phyloP scores from a whole-genome alignment of 352 stramenopile genomes.

The Thraustotheca clavata region DNA sequence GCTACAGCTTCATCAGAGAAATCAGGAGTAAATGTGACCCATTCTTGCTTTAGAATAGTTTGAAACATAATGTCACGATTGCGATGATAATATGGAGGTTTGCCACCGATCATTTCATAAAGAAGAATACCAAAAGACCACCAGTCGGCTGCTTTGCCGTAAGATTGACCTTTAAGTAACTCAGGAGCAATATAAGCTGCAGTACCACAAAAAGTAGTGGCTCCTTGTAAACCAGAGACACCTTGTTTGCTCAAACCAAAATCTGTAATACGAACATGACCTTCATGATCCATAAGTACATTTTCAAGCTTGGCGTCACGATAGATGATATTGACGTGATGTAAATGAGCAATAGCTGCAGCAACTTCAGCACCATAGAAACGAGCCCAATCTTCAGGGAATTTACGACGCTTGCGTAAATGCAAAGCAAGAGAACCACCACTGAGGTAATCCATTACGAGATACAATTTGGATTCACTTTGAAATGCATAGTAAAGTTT shows the following conservation, averaged over 20 bases:
- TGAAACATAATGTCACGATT: slow-evolving; percentile 90
- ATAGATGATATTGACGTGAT: slow-evolving; percentile 94
- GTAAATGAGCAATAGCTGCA: slow-evolving; percentile 82
- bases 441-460: slow-evolving; percentile 91
- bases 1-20: slow-evolving; percentile 85
- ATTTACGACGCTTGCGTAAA: slow-evolving; percentile 80
- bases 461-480: slow-evolving; percentile 86
- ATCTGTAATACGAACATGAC: slow-evolving; percentile 91
- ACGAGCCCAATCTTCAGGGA: slow-evolving; percentile 82
- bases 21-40: slow-evolving; percentile 93
- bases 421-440: slow-evolving; percentile 86
- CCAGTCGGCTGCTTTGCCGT: slow-evolving; percentile 91
- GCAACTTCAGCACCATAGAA: slow-evolving; percentile 95
- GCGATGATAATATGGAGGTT: slow-evolving; percentile 85
- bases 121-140: slow-evolving; percentile 92
- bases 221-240: slow-evolving; percentile 76
- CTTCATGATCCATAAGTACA: slow-evolving; percentile 90
- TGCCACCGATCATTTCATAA: slow-evolving; percentile 95
- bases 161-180: slow-evolving; percentile 81
- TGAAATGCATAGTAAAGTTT: slow-evolving; percentile 94
- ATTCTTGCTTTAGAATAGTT: slow-evolving; percentile 87
- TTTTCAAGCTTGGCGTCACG: slow-evolving; percentile 95
- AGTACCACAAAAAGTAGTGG: slow-evolving; percentile 90
- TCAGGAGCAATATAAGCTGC: slow-evolving; percentile 91
- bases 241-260: slow-evolving; percentile 91